phyloP scores from a whole-genome alignment of 805 yeast genomes.

The Candida insectalens region DNA sequence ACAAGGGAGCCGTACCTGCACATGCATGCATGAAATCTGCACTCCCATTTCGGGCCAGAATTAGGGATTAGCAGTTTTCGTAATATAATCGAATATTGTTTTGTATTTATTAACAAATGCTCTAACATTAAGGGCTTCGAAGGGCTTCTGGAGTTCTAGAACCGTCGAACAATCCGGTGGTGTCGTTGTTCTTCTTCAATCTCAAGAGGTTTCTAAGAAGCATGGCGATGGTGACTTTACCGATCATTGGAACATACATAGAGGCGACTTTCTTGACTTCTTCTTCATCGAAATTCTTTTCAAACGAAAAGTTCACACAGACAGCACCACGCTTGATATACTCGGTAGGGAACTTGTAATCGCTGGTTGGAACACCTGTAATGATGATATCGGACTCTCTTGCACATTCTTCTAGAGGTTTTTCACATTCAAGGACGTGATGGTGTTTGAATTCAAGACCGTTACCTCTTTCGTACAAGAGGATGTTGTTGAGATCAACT shows the following conservation, averaged over 20 bases:
- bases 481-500: conserved; percentile 78
- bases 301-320: conserved; percentile 81
- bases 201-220: conserved; percentile 80
- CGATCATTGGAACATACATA: conserved; percentile 88
- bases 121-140: neutral
- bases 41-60: no score
- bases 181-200: conserved; percentile 54
- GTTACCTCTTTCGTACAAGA: conserved; percentile 89
- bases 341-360: conserved; percentile 80
- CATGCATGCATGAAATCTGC: no score
- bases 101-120: no score
- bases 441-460: conserved; percentile 77
- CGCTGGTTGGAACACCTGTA: conserved; percentile 87
- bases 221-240: conserved; percentile 96
- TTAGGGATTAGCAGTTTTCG: no score
- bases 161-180: neutral
- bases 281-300: conserved; percentile 75
- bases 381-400: conserved; percentile 80
- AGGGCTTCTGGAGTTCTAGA: neutral
- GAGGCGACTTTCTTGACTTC: conserved; percentile 81
- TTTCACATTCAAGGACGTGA: conserved; percentile 52
- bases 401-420: conserved; percentile 56
- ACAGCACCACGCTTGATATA: conserved; percentile 80
- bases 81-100: no score
- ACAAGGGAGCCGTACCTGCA: no score